A percentile compares a stretch with the other conserved stretches of the same genome.
Conservation (phyloP, 2,329 filamentous ascomycete species). For the Coniochaeta sp. region DNA sequence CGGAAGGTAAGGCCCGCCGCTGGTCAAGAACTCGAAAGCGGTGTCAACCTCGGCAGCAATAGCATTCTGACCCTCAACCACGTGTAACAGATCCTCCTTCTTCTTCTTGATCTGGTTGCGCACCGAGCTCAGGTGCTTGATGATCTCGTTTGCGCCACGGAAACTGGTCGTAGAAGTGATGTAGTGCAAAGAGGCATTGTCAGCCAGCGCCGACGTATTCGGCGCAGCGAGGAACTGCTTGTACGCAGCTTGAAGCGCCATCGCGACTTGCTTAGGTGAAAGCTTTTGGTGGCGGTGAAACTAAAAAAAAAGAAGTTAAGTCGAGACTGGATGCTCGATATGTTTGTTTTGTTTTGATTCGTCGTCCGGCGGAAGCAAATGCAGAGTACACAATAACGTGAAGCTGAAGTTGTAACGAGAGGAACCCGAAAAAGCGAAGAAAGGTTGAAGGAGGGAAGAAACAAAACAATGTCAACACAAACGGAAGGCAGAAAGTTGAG, state of each 20-base stretch:
- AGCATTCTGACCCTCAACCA: slow-evolving; percentile 63
- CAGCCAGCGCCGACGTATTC: slow-evolving; percentile 53
- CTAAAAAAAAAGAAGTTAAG: background rate
- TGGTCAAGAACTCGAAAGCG: slow-evolving; percentile 70
- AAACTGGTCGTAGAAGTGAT: slow-evolving; percentile 79
- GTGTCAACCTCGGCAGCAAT: slow-evolving; percentile 77
- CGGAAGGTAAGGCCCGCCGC: slow-evolving; percentile 82
- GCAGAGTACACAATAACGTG: background rate
- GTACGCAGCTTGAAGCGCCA: slow-evolving; percentile 52
- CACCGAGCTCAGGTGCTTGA: slow-evolving; percentile 72
- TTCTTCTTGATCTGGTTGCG: slow-evolving; percentile 75
- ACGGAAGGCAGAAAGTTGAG: background rate
- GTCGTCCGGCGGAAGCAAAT: background rate
- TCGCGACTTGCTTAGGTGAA: slow-evolving; percentile 16
- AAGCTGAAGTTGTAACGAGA: background rate
- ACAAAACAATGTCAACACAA: background rate
- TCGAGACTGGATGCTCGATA: background rate
- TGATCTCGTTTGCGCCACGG: slow-evolving; percentile 63
- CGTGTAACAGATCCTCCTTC: slow-evolving; percentile 66
- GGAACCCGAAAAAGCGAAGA: background rate
- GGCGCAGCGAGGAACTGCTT: slow-evolving; percentile 66
- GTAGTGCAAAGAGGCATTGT: slow-evolving; percentile 71
- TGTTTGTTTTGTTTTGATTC: background rate
- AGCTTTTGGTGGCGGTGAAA: background rate
- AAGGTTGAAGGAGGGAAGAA: background rate